phyloP scores from a whole-genome alignment of 2,329 filamentous ascomycete genomes.

The Boeremia lycopersici region DNA sequence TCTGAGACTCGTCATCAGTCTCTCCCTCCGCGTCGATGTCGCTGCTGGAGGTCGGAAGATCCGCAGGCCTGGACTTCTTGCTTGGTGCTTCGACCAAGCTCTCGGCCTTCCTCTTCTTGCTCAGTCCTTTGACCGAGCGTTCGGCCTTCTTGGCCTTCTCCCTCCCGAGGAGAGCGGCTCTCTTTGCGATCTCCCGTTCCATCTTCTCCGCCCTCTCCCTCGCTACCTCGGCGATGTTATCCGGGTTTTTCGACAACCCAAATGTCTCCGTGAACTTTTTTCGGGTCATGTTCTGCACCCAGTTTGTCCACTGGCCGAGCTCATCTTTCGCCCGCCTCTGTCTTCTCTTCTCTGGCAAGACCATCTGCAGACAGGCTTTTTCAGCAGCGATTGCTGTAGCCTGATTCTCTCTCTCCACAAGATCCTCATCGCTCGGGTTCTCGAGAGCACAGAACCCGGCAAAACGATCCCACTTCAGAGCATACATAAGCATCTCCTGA shows the following conservation, averaged over 20 bases:
- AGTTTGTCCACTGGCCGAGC: neutral
- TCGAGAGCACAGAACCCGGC: neutral
- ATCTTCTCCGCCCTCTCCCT: neutral
- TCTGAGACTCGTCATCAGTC: neutral
- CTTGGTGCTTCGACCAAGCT: too few relatives aligned
- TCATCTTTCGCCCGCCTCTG: neutral
- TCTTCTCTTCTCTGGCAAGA: neutral
- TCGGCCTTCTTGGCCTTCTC: neutral
- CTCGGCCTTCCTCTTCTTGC: neutral
- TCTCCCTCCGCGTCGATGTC: neutral
- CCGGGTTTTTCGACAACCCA: neutral
- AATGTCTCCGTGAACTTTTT: neutral
- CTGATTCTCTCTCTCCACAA: neutral
- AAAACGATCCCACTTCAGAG: neutral
- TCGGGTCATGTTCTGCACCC: neutral
- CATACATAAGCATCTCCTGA: neutral
- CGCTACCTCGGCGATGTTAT: neutral
- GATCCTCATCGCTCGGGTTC: neutral
- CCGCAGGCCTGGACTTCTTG: neutral
- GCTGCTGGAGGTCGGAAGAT: neutral
- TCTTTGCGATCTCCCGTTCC: neutral
- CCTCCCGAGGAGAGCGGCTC: neutral
- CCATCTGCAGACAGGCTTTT: neutral
- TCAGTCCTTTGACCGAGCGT: neutral
- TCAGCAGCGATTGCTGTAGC: neutral